Conservation (phyloP, 306 rosid species). For the Prunus armeniaca region DNA sequence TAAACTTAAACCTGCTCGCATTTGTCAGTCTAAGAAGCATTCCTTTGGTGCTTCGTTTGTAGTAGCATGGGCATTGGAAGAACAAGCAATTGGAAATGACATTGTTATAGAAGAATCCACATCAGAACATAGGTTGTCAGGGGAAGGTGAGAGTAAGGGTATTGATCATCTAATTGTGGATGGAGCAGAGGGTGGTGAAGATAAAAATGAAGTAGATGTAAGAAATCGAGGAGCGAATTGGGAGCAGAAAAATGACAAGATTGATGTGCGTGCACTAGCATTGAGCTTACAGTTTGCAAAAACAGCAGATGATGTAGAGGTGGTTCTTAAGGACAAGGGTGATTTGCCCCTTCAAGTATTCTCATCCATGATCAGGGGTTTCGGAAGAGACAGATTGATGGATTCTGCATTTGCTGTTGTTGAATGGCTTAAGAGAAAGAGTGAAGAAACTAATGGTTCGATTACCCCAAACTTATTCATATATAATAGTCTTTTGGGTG, state of each 20-base stretch:
- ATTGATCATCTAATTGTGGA: slow-evolving; percentile 24
- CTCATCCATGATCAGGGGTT: slow-evolving; percentile 71
- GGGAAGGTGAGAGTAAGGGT: slow-evolving; percentile 28
- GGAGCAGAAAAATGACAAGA: slow-evolving; percentile 28
- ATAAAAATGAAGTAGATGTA: slow-evolving; percentile 23
- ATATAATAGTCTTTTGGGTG: slow-evolving; percentile 77
- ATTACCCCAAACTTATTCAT: slow-evolving; percentile 70
- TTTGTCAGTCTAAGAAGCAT: slow-evolving; percentile 36
- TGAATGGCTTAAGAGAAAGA: slow-evolving; percentile 82
- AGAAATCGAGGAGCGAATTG: slow-evolving; percentile 19
- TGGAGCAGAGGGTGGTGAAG: slow-evolving; percentile 17
- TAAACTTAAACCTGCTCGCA: slow-evolving; percentile 33
- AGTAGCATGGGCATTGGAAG: slow-evolving; percentile 52
- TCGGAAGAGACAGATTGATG: slow-evolving; percentile 72
- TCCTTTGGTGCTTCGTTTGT: slow-evolving; percentile 44
- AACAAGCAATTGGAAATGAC: slow-evolving; percentile 42
- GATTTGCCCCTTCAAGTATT: slow-evolving; percentile 80
- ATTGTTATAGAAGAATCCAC: slow-evolving; percentile 23
- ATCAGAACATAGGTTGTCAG: slow-evolving; percentile 17
- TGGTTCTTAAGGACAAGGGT: slow-evolving; percentile 66
- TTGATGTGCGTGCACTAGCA: slow-evolving; percentile 75
- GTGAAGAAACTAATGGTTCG: slow-evolving; percentile 48
- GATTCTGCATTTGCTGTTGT: slow-evolving; percentile 66
- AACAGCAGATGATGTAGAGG: slow-evolving; percentile 72
- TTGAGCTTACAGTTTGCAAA: slow-evolving; percentile 45